Conservation (phyloP, 1,284 basidiomycete species). For the Lignosus rhinocerotis region DNA sequence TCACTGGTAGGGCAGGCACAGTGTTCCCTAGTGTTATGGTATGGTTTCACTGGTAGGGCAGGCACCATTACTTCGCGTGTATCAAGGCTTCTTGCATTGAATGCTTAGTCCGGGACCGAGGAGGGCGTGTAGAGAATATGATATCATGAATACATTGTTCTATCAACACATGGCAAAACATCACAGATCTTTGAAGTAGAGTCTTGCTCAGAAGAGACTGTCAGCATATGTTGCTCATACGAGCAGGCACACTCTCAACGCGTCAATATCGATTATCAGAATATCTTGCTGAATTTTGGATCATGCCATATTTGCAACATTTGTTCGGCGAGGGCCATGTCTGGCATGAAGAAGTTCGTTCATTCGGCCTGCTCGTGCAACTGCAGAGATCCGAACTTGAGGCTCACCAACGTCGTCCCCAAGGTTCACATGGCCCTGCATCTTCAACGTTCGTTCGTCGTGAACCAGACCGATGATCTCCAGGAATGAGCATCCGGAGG, state of each 20-base stretch:
- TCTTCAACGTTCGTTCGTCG: conserved; percentile 62
- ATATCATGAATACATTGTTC: background rate
- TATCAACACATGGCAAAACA: background rate
- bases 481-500: conserved; percentile 56
- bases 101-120: too few relatives aligned
- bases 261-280: conserved; percentile 4
- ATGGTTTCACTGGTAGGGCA: too few relatives aligned
- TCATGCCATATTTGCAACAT: conserved; percentile 67
- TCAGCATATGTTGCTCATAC: background rate
- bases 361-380: background rate
- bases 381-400: background rate
- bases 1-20: too few relatives aligned
- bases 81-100: too few relatives aligned
- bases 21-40: too few relatives aligned
- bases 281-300: conserved; percentile 45
- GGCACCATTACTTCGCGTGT: too few relatives aligned
- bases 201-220: too few relatives aligned
- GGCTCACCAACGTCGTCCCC: conserved; percentile 68
- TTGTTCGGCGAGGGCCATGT: conserved; percentile 67
- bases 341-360: conserved; percentile 35
- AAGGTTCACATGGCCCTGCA: conserved; percentile 61
- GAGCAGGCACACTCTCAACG: background rate
- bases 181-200: background rate
- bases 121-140: background rate
- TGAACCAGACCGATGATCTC: conserved; percentile 77